Conservation (phyloP, 805 yeast genomes). For the Kuraishia hungarica region DNA sequence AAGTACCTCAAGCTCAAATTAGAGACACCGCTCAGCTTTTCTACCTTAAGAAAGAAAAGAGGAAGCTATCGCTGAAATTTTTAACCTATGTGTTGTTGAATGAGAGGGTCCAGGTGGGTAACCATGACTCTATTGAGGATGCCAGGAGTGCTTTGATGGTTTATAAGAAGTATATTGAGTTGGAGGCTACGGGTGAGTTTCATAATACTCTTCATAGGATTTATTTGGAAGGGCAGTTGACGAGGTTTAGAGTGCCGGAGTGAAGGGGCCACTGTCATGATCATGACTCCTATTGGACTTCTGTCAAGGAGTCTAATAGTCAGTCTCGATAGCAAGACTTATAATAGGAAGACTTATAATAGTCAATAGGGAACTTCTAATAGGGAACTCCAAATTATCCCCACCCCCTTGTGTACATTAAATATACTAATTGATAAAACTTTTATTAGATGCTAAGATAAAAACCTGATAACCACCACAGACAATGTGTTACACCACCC, state of each 20-base stretch:
- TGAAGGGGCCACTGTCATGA: background rate
- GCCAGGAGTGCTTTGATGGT: constrained; percentile 78
- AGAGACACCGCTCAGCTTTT: constrained; percentile 82
- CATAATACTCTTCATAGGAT: constrained; percentile 56
- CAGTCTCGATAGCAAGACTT: too few relatives aligned
- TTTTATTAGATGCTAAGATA: background rate
- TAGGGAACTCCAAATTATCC: too few relatives aligned
- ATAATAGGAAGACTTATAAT: too few relatives aligned
- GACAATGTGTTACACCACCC: too few relatives aligned
- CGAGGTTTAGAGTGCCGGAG: constrained; percentile 43
- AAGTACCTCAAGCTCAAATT: constrained; percentile 79
- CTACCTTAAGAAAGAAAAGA: constrained; percentile 62
- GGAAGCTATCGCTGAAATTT: constrained; percentile 79
- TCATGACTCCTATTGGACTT: too few relatives aligned
- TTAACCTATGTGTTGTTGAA: constrained; percentile 72
- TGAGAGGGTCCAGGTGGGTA: constrained; percentile 78
- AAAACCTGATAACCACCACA: too few relatives aligned
- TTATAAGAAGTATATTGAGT: constrained; percentile 63
- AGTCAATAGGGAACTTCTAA: too few relatives aligned
- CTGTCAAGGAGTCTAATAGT: too few relatives aligned
- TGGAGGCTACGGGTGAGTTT: constrained; percentile 49
- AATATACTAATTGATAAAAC: background rate
- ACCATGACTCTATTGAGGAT: constrained; percentile 97
- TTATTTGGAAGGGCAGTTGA: constrained; percentile 59
- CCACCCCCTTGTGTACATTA: too few relatives aligned